These are phyloP conservation scores for Carallia brachiata DNA, from an alignment of 345 rosid genomes.

Conservation along the genomic window DNA sequence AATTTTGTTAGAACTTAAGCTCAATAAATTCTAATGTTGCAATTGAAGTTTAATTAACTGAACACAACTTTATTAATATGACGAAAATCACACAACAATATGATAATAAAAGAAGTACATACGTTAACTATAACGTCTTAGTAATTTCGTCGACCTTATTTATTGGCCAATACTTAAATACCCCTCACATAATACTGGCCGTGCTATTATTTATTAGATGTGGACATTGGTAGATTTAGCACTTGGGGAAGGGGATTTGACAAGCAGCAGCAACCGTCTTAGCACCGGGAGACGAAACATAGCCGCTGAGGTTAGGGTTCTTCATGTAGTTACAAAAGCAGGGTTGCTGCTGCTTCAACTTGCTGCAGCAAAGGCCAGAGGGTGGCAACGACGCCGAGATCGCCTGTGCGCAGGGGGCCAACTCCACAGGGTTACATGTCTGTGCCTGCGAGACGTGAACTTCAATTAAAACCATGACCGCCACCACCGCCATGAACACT, in stretches of 20 bases:
- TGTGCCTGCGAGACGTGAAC: conserved; percentile 34
- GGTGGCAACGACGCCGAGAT: conserved; percentile 35
- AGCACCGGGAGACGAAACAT: conserved; percentile 47
- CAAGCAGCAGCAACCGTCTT: conserved; percentile 39
- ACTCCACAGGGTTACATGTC: conserved; percentile 45
- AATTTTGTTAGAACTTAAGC: no score
- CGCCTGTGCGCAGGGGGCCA: conserved; percentile 50
- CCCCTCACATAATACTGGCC: no score
- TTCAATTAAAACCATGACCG: conserved; percentile 10
- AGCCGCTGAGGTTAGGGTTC: conserved; percentile 42
- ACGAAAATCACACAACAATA: no score
- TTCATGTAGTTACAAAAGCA: conserved; percentile 61
- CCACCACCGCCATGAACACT: neutral
- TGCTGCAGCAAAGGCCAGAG: conserved; percentile 47
- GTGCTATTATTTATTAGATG: neutral
- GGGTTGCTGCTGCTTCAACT: conserved; percentile 52
- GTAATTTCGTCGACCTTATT: no score
- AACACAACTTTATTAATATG: no score
- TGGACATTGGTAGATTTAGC: conserved; percentile 15
- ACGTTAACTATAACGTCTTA: no score
- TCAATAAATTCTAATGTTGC: no score
- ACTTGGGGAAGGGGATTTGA: conserved; percentile 50
- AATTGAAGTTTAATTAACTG: no score
- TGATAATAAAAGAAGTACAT: no score
- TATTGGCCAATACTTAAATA: no score